phyloP scores from a whole-genome alignment of 106 monocot genomes.

The Phalaenopsis aphrodite region DNA sequence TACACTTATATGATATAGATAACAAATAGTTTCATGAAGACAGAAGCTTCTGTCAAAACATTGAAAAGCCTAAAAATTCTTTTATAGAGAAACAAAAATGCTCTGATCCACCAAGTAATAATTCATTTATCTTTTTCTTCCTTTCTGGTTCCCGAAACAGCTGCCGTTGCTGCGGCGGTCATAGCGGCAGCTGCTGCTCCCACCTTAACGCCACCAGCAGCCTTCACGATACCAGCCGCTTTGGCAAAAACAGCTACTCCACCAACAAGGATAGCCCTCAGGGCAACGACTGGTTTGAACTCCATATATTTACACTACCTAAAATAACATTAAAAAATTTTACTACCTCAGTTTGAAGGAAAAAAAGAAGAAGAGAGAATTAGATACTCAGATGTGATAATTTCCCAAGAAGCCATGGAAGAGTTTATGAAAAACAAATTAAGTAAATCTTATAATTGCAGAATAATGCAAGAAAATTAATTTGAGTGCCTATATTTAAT shows the following conservation, averaged over 20 bases:
- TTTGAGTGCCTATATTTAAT: too few relatives aligned
- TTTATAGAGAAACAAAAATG: too few relatives aligned
- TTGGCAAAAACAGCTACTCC: slow-evolving; percentile 86
- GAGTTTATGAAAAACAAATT: background rate
- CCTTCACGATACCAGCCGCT: slow-evolving; percentile 73
- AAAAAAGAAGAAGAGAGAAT: background rate
- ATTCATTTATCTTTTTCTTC: slow-evolving; percentile 15
- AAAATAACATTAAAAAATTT: background rate
- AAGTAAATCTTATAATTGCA: background rate
- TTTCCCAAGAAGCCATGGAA: background rate
- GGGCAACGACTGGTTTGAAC: slow-evolving; percentile 59
- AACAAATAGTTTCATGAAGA: too few relatives aligned
- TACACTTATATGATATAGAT: too few relatives aligned
- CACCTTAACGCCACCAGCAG: slow-evolving; percentile 63
- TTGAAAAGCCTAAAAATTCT: too few relatives aligned
- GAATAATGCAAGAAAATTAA: too few relatives aligned
- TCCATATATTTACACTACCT: slow-evolving; percentile 27
- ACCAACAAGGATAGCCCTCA: slow-evolving; percentile 69
- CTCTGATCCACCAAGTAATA: too few relatives aligned
- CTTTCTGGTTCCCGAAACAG: slow-evolving; percentile 51
- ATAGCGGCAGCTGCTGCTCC: slow-evolving; percentile 80
- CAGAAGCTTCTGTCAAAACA: too few relatives aligned
- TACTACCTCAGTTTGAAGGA: too few relatives aligned
- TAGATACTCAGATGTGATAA: background rate
- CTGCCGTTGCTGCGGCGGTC: slow-evolving; percentile 69